These are phyloP conservation scores for Candida ascalaphidarum DNA, from an alignment of 805 yeast genomes.

Conservation along the genomic window DNA sequence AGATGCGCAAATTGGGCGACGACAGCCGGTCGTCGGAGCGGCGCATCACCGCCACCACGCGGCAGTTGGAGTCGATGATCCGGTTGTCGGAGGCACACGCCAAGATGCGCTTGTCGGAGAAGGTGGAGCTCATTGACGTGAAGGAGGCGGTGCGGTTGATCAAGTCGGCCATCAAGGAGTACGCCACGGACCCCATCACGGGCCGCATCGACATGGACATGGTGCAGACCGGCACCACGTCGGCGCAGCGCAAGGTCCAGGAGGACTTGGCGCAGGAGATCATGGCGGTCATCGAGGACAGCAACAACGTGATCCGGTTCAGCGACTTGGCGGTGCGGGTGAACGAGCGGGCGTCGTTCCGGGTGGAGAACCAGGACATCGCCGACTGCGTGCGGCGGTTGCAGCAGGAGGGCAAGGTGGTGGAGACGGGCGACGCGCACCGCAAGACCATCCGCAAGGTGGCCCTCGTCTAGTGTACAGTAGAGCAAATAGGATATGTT, in stretches of 20 bases:
- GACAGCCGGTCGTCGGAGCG: conserved; percentile 79
- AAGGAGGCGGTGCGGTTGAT: conserved; percentile 89
- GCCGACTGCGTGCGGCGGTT: conserved; percentile 59
- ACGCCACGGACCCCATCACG: conserved; percentile 95
- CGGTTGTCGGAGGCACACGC: conserved; percentile 96
- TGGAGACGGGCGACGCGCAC: conserved; percentile 64
- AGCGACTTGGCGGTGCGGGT: conserved; percentile 50
- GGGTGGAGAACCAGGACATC: conserved; percentile 65
- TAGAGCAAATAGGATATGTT: too few species aligned
- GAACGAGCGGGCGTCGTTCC: conserved; percentile 56
- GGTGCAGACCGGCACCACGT: conserved; percentile 91
- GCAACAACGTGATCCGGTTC: conserved; percentile 43
- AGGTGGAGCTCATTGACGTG: conserved; percentile 76
- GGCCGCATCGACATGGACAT: conserved; percentile 97
- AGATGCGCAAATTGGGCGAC: conserved; percentile 90
- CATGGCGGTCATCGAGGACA: conserved; percentile 42
- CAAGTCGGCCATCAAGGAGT: conserved; percentile 90
- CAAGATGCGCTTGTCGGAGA: conserved; percentile 73
- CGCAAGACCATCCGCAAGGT: conserved; percentile 45
- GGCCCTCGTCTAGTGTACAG: conserved; percentile 6
- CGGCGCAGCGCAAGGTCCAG: conserved; percentile 71
- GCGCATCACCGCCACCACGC: conserved; percentile 94
- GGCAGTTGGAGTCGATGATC: conserved; percentile 95
- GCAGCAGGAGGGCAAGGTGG: conserved; percentile 62
- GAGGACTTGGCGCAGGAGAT: conserved; percentile 66